phyloP scores from a whole-genome alignment of 306 rosid genomes.

The Boehmeria nivea region DNA sequence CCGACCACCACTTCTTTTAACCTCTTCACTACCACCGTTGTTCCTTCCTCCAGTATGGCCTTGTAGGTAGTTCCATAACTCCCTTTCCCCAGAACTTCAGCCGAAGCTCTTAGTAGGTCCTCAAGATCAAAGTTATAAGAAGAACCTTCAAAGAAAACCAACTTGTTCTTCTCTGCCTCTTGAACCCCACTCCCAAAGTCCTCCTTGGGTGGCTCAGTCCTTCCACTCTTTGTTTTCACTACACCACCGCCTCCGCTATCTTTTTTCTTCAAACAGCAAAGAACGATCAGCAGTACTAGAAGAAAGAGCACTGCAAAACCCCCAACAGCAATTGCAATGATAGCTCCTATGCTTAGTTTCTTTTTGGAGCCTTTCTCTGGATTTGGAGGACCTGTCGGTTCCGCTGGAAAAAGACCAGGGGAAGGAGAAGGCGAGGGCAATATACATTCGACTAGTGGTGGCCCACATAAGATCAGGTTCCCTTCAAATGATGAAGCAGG shows the following conservation, averaged over 20 bases:
- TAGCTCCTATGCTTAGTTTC: constrained; percentile 38
- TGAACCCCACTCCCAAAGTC: constrained; percentile 42
- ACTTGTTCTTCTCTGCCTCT: constrained; percentile 38
- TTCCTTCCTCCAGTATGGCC: constrained; percentile 39
- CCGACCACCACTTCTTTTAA: constrained; percentile 33
- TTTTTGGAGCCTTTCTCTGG: constrained; percentile 34
- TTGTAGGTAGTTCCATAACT: constrained; percentile 38
- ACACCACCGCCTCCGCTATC: constrained; percentile 14
- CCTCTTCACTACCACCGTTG: constrained; percentile 37
- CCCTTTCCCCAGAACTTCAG: constrained; percentile 37
- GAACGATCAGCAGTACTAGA: constrained; percentile 5
- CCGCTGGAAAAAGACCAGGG: constrained; percentile 22
- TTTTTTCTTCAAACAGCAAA: constrained; percentile 30
- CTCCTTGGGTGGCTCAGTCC: constrained; percentile 27
- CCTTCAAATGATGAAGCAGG: constrained; percentile 61
- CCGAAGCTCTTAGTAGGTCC: constrained; percentile 37
- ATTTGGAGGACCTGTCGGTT: constrained; percentile 19
- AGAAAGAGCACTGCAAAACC: constrained; percentile 26
- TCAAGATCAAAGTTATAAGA: constrained; percentile 33
- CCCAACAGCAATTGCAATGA: constrained; percentile 43
- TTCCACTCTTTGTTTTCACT: constrained; percentile 23
- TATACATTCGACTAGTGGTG: constrained; percentile 49
- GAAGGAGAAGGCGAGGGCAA: constrained; percentile 32
- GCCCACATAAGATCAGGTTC: constrained; percentile 63
- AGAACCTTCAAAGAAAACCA: constrained; percentile 35